Conservation (phyloP, 208 protist genomes). For the Endotrypanum monterogeii region DNA sequence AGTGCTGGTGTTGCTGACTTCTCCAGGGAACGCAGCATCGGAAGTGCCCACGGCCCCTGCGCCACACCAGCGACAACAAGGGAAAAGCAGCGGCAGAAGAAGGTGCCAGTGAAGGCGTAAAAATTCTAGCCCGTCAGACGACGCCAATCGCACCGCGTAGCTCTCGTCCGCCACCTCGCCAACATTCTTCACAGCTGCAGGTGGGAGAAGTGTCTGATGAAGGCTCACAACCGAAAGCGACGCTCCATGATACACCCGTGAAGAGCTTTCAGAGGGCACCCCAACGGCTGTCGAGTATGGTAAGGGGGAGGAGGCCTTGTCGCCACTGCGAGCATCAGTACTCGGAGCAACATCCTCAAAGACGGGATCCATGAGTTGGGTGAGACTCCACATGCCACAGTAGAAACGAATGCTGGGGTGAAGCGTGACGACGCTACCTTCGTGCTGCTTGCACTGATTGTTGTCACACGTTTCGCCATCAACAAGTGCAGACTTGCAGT, state of each 20-base stretch:
- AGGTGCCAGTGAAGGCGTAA: slow-evolving; percentile 70
- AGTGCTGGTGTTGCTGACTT: neutral
- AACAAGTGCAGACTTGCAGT: neutral
- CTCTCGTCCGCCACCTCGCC: slow-evolving; percentile 56
- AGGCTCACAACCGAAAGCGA: slow-evolving; percentile 58
- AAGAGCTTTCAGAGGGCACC: neutral
- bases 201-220: slow-evolving; percentile 74
- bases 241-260: neutral
- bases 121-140: slow-evolving; percentile 61
- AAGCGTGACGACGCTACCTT: slow-evolving; percentile 6
- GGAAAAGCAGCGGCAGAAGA: slow-evolving; percentile 69
- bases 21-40: neutral
- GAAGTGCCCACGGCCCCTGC: neutral
- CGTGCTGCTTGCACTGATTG: neutral
- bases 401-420: slow-evolving; percentile 75
- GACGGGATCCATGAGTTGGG: slow-evolving; percentile 11
- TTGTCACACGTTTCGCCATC: neutral
- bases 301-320: neutral
- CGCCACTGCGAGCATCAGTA: neutral
- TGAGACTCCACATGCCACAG: slow-evolving; percentile 37
- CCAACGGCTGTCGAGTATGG: neutral
- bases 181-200: slow-evolving; percentile 27
- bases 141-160: slow-evolving; percentile 62
- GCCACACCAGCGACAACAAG: slow-evolving; percentile 11
- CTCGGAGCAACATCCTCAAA: neutral